Conservation (phyloP, 768 basidiomycete genomes). For the Leccinum imitatum region DNA sequence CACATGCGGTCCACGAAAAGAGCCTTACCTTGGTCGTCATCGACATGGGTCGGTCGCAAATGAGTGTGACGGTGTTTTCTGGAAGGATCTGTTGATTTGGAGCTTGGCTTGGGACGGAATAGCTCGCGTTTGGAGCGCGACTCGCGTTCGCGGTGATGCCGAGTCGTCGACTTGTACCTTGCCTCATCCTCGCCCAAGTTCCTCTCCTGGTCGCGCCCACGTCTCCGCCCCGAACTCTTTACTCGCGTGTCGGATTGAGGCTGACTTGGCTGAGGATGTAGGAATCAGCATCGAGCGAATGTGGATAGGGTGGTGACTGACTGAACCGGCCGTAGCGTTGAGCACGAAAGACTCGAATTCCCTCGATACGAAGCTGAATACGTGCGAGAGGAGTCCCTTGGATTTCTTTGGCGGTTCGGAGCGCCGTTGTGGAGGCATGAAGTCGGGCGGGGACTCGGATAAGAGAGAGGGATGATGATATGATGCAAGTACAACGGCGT, state of each 20-base stretch:
- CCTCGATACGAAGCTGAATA: constrained; percentile 66
- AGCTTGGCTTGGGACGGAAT: constrained; percentile 17
- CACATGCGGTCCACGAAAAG: no score
- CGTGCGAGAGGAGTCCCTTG: constrained; percentile 56
- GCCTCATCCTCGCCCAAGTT: constrained; percentile 16
- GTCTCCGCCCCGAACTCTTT: constrained; percentile 11
- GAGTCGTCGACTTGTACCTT: constrained; percentile 6
- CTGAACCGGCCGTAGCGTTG: constrained; percentile 50
- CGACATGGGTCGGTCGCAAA: background rate
- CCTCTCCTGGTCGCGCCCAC: constrained; percentile 9
- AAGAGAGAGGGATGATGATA: background rate
- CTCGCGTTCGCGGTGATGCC: constrained; percentile 12
- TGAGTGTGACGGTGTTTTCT: constrained; percentile 5
- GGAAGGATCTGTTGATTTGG: constrained; percentile 20
- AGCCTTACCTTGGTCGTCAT: constrained; percentile 24
- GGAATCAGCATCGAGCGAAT: constrained; percentile 7
- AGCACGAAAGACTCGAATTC: constrained; percentile 72
- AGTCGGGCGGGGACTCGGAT: background rate
- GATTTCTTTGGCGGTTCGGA: constrained; percentile 6
- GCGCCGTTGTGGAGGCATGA: constrained; percentile 13
- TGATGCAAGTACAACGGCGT: constrained; percentile 6
- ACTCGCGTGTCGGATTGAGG: constrained; percentile 10
- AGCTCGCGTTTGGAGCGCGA: constrained; percentile 6
- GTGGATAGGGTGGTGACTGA: constrained; percentile 10
- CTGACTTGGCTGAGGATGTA: constrained; percentile 17